Conservation (phyloP, 176 grass and related monocot genomes). For the Oryza glaberrima region DNA sequence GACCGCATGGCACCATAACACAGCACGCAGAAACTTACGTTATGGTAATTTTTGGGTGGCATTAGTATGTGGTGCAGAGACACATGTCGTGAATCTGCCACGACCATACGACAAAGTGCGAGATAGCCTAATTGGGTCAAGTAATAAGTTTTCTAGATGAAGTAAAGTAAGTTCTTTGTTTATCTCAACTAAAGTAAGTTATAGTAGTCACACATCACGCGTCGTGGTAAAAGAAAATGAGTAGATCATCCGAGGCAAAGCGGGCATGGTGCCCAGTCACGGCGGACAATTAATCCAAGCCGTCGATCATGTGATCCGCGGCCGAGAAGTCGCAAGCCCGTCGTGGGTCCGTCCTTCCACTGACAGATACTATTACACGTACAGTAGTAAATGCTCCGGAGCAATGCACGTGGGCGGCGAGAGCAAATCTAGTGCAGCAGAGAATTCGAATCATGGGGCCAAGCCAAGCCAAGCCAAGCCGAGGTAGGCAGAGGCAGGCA, state of each 20-base stretch:
- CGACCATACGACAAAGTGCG: background rate
- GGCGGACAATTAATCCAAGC: background rate
- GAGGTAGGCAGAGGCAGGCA: background rate
- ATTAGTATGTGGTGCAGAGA: background rate
- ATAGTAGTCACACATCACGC: background rate
- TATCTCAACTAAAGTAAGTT: background rate
- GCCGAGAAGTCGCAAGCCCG: background rate
- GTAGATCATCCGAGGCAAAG: background rate
- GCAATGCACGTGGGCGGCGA: slow-evolving; percentile 9
- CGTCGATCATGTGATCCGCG: background rate
- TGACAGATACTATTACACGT: background rate
- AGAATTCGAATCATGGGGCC: background rate
- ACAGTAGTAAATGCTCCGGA: slow-evolving; percentile 5
- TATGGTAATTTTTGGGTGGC: background rate
- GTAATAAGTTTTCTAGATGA: background rate
- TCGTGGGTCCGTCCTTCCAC: background rate
- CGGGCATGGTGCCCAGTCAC: background rate
- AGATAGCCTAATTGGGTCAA: background rate
- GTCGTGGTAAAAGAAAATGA: background rate
- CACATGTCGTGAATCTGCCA: background rate
- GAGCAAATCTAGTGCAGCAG: background rate
- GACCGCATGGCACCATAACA: background rate
- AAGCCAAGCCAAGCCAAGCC: background rate
- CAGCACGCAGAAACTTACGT: background rate
- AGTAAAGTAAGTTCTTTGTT: background rate